Evolutionary conservation across 768 basidiomycete genomes (phyloP).

Genomic region (Agrocybe praecox): DNA sequence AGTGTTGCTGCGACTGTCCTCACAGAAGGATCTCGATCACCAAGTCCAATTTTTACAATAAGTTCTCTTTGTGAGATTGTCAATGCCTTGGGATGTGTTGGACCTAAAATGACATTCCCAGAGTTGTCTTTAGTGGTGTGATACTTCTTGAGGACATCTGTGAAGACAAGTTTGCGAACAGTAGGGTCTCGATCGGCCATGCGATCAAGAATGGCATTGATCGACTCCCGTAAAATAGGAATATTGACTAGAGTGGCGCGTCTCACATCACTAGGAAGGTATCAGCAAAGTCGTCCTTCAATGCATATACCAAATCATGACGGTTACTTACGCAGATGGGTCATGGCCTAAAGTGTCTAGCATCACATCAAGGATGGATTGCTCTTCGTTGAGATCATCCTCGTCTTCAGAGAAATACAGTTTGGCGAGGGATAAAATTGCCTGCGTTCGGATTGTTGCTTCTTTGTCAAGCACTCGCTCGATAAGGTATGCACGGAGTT

Average conservation of each 20-base stretch:
- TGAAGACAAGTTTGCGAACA: constrained; percentile 76
- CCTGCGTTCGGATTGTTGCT: constrained; percentile 72
- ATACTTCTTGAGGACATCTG: constrained; percentile 23
- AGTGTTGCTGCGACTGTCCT: constrained; percentile 72
- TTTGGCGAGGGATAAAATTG: constrained; percentile 77
- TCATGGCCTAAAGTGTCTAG: constrained; percentile 72
- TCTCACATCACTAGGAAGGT: constrained; percentile 75
- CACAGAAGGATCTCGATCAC: constrained; percentile 81
- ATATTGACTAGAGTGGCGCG: constrained; percentile 76
- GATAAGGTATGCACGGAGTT: constrained; percentile 64
- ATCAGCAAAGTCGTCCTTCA: background rate
- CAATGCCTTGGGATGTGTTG: constrained; percentile 66
- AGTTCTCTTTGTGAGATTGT: constrained; percentile 74
- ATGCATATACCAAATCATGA: background rate
- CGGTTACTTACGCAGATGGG: constrained; percentile 63
- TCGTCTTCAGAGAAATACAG: constrained; percentile 72
- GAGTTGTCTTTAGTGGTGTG: constrained; percentile 7
- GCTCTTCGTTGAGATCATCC: constrained; percentile 51
- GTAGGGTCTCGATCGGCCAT: constrained; percentile 78
- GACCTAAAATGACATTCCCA: constrained; percentile 39
- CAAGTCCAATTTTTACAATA: constrained; percentile 80
- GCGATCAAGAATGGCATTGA: constrained; percentile 71
- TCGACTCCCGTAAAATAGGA: constrained; percentile 51
- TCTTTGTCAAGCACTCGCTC: constrained; percentile 85
- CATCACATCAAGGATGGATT: constrained; percentile 62